Conservation (phyloP, 805 yeast species). For the Cyberlindnera amylophila region DNA sequence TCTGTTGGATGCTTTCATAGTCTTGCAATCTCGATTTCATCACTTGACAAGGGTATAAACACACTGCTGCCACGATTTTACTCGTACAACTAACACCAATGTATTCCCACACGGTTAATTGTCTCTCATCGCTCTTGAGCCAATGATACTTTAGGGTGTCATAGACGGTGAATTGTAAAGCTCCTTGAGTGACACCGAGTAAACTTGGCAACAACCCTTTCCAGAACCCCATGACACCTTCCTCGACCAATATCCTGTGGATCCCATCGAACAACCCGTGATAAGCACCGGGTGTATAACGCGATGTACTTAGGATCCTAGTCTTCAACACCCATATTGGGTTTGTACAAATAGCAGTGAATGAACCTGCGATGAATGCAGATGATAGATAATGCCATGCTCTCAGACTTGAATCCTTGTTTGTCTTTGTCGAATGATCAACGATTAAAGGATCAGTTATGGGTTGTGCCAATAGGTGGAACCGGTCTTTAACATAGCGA, state of each 20-base stretch:
- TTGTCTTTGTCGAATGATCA: conserved; percentile 9
- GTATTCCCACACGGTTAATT: conserved; percentile 51
- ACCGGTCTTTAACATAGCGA: conserved; percentile 49
- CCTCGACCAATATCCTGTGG: conserved; percentile 40
- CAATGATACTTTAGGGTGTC: conserved; percentile 61
- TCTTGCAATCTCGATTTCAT: conserved; percentile 72
- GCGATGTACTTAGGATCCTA: conserved; percentile 46
- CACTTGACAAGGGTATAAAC: conserved; percentile 83
- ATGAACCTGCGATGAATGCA: conserved; percentile 68
- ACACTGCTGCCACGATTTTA: conserved; percentile 61
- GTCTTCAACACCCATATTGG: conserved; percentile 97
- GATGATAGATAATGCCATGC: conserved; percentile 47
- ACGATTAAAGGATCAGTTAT: conserved; percentile 4
- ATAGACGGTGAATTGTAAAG: conserved; percentile 81
- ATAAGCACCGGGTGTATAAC: conserved; percentile 48
- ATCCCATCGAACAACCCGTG: conserved; percentile 55
- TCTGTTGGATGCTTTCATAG: conserved; percentile 30
- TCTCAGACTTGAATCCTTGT: conserved; percentile 33
- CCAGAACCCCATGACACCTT: conserved; percentile 65
- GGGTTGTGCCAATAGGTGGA: conserved; percentile 17
- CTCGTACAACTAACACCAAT: conserved; percentile 63
- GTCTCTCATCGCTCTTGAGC: conserved; percentile 22
- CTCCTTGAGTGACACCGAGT: conserved; percentile 84
- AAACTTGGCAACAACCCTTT: conserved; percentile 72
- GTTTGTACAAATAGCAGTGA: conserved; percentile 76